A percentile compares a stretch with the other conserved stretches of the same genome.
phyloP scores from a whole-genome alignment of 176 grass and related monocot genomes.

The Lolium multiflorum region DNA sequence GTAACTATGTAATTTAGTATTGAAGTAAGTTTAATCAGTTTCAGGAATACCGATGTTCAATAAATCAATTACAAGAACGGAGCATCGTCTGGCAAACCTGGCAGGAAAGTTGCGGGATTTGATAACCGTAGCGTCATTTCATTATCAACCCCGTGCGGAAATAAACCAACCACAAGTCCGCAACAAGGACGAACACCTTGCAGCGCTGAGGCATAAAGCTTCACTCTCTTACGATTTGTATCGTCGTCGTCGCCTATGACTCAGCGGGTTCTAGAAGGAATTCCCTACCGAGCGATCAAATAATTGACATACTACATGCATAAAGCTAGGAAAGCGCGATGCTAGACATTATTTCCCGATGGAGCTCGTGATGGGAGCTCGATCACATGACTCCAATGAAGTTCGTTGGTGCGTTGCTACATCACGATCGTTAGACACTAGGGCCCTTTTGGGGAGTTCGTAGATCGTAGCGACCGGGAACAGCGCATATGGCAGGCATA shows the following conservation, averaged over 20 bases:
- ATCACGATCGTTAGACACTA: background rate
- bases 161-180: background rate
- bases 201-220: background rate
- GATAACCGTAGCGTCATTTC: background rate
- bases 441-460: background rate
- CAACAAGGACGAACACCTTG: background rate
- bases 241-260: background rate
- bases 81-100: too few species aligned
- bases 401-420: background rate
- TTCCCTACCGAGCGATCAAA: background rate
- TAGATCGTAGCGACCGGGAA: background rate
- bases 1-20: too few species aligned
- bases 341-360: slow-evolving; percentile 1
- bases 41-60: too few species aligned
- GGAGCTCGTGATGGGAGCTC: background rate
- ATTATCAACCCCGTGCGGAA: background rate
- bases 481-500: background rate
- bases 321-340: background rate
- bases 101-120: background rate
- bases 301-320: background rate
- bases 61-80: too few species aligned
- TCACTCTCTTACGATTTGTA: background rate
- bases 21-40: too few species aligned
- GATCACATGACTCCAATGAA: slow-evolving; percentile 26
- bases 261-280: background rate